phyloP scores from a whole-genome alignment of 228 moss, liverwort and hornwort species.

The Sphagnum fallax region DNA sequence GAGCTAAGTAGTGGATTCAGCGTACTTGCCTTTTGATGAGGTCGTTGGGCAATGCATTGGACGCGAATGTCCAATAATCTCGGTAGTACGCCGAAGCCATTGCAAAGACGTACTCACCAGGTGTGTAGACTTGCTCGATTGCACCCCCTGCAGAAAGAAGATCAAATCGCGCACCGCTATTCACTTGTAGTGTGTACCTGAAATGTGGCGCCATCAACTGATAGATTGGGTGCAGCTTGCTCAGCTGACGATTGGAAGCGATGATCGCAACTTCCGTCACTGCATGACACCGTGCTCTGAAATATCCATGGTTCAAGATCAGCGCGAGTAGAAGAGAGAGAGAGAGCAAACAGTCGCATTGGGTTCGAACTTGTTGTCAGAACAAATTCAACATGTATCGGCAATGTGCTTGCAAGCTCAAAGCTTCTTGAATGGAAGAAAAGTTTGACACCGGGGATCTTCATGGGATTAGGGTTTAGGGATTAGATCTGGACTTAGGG shows the following conservation, averaged over 20 bases:
- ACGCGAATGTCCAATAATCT: constrained; percentile 52
- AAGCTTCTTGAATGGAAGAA: no score
- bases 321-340: neutral
- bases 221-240: constrained; percentile 68
- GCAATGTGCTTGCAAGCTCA: no score
- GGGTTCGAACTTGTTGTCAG: neutral
- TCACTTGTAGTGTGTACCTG: constrained; percentile 57
- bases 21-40: constrained; percentile 44
- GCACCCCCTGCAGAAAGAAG: constrained; percentile 49
- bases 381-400: neutral
- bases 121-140: constrained; percentile 57
- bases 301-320: neutral
- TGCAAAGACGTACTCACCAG: constrained; percentile 46
- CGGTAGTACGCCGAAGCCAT: constrained; percentile 54
- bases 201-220: constrained; percentile 66
- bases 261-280: constrained; percentile 52
- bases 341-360: neutral
- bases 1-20: neutral
- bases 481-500: no score
- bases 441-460: no score
- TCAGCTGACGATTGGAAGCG: constrained; percentile 58
- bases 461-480: no score
- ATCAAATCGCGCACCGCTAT: constrained; percentile 45
- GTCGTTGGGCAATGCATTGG: constrained; percentile 44
- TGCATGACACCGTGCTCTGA: constrained; percentile 61